Conservation (phyloP, 169 alveolate species). For the Cyclospora cayetanensis region DNA sequence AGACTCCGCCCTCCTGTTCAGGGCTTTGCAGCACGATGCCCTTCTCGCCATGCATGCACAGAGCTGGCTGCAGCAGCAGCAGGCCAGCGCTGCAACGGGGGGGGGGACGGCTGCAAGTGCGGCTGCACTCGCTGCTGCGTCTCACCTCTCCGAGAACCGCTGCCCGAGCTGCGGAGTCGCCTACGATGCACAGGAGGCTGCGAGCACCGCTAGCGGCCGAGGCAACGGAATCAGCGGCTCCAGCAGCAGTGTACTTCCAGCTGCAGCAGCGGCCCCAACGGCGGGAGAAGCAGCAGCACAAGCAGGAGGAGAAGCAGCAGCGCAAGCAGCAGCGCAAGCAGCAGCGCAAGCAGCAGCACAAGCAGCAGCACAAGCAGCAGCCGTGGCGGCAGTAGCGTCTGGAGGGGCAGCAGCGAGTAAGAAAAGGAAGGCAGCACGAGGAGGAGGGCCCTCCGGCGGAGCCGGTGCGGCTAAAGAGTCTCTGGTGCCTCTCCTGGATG, state of each 20-base stretch:
- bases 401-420: background rate
- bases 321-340: background rate
- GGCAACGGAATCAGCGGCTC: background rate
- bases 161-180: too few relatives aligned
- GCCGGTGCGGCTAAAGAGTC: background rate
- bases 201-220: background rate
- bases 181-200: background rate
- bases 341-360: background rate
- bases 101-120: too few relatives aligned
- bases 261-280: slow-evolving; percentile 12
- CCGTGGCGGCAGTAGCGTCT: slow-evolving; percentile 5
- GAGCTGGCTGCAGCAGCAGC: background rate
- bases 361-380: background rate
- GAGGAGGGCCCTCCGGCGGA: background rate
- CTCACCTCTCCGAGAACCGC: too few relatives aligned
- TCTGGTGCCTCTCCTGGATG: slow-evolving; percentile 41
- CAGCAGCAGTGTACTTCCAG: background rate
- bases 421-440: background rate
- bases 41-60: background rate
- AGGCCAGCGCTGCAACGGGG: background rate
- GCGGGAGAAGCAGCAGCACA: slow-evolving; percentile 12
- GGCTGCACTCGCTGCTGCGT: too few relatives aligned
- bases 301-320: background rate
- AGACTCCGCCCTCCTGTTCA: background rate
- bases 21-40: background rate